These are phyloP conservation scores for Phytophthora pluvialis DNA, from an alignment of 352 stramenopile species.

Conservation along the genomic window DNA sequence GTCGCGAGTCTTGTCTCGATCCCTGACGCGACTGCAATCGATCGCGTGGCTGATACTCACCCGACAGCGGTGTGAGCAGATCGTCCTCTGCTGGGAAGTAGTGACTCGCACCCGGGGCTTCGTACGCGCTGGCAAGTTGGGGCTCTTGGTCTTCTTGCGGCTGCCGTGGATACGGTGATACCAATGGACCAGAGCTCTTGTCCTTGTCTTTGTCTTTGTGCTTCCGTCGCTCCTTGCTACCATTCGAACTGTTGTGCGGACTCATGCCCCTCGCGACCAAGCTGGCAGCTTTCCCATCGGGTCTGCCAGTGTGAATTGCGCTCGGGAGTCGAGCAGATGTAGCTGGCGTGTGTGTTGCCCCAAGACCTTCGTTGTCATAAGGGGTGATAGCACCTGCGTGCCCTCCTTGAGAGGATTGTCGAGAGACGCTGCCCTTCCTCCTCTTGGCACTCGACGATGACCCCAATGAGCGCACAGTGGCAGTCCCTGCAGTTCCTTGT, in stretches of 20 bases:
- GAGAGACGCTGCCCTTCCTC: slow-evolving; percentile 28
- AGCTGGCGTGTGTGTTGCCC: slow-evolving; percentile 7
- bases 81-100: slow-evolving; percentile 40
- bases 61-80: slow-evolving; percentile 44
- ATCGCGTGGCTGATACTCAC: slow-evolving; percentile 74
- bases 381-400: slow-evolving; percentile 8
- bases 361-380: slow-evolving; percentile 10
- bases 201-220: slow-evolving; percentile 47
- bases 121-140: slow-evolving; percentile 33
- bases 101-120: slow-evolving; percentile 29
- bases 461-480: slow-evolving; percentile 36
- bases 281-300: slow-evolving; percentile 16
- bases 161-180: slow-evolving; percentile 10
- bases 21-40: slow-evolving; percentile 80
- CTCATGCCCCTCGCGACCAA: slow-evolving; percentile 26
- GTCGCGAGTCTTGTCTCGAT: slow-evolving; percentile 59
- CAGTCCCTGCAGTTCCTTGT: slow-evolving; percentile 34
- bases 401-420: slow-evolving; percentile 10
- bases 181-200: slow-evolving; percentile 17
- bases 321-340: slow-evolving; percentile 40
- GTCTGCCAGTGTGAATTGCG: slow-evolving; percentile 39
- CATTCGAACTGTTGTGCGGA: slow-evolving; percentile 39
- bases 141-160: slow-evolving; percentile 32
- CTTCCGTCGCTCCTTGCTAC: slow-evolving; percentile 46
- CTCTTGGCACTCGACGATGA: slow-evolving; percentile 47